Conservation (phyloP, 2,329 filamentous ascomycete genomes). For the Aureobasidium sp. region DNA sequence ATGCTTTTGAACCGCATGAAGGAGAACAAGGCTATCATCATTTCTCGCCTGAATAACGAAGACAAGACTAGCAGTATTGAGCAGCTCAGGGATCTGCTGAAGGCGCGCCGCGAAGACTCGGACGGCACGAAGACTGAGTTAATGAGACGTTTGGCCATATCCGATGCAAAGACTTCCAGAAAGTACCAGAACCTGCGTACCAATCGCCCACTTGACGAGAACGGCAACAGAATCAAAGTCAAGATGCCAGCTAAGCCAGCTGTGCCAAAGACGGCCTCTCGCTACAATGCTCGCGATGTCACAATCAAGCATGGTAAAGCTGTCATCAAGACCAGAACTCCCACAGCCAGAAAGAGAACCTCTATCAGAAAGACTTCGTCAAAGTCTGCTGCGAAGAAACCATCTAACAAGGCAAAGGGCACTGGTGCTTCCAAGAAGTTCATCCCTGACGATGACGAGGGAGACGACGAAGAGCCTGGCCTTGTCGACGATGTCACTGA, state of each 20-base stretch:
- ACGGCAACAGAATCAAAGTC: not conserved
- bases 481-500: not conserved
- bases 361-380: not conserved
- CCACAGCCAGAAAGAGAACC: not conserved
- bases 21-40: slow-evolving; percentile 17
- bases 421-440: not conserved
- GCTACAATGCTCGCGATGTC: slow-evolving; percentile 10
- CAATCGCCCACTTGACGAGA: not conserved
- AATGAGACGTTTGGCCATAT: slow-evolving; percentile 23
- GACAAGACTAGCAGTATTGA: slow-evolving; percentile 23
- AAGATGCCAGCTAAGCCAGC: not conserved
- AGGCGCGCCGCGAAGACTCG: slow-evolving; percentile 21
- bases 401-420: not conserved
- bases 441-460: not conserved
- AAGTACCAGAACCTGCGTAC: not conserved
- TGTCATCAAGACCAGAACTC: not conserved
- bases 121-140: slow-evolving; percentile 24
- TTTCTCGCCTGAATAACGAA: slow-evolving; percentile 18
- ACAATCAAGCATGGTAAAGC: not conserved
- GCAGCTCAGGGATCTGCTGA: slow-evolving; percentile 25
- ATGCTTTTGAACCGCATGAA: slow-evolving; percentile 19
- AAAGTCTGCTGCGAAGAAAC: slow-evolving; percentile 2
- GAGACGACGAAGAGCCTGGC: not conserved
- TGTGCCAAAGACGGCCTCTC: not conserved
- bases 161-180: slow-evolving; percentile 22